Evolutionary conservation across 106 monocot genomes (phyloP), one percentile per base, ranked within the genome.

Genomic region (Phalaenopsis equestris): DNA sequence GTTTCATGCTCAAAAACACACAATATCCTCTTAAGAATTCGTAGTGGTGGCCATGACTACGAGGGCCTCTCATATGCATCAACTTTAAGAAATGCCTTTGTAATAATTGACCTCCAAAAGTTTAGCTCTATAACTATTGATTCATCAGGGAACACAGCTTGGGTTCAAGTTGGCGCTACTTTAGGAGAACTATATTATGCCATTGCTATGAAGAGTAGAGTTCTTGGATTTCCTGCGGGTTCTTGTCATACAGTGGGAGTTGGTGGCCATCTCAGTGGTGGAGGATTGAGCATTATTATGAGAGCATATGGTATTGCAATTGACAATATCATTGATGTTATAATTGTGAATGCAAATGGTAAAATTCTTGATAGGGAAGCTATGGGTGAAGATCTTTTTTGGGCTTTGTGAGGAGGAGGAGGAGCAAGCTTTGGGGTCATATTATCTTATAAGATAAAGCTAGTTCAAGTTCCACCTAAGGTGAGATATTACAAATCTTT

Each of bases 361-460:
- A 12, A 68, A 30, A 11, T 88, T 12, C 15, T 88, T 17, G 81
- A 85, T 47, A 68, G 83, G 61, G 57, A 38, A 39, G 47, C 80
- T 17, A 83, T 88, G 70, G 83, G 83, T 0, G 83, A 79, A 64
- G 82, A 83, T 41, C 82, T 83, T 15, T 83, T 83, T 38, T 83
- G 82, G 82, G 82, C 85, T 5, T 68, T 88, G 1, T 76, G 85
- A 76, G 88, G 88, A 5, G 88, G 80, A 43, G 90, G 87, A 17
- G 89, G 75, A 14, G 79, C 80, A 8, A 87, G 89, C 82, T 90
- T 92, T 75, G 92, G 89, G 8, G 41, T 89, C 61, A 52, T 90
- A 17, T 8, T 90, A 2, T 85, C 87, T 11, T 92, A 81, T 80
- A 90, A 84, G 73, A 67, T 90, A 8, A 84, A 42, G 45, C 52